phyloP scores from a whole-genome alignment of 306 rosid species.

The Gynostemma pentaphyllum region DNA sequence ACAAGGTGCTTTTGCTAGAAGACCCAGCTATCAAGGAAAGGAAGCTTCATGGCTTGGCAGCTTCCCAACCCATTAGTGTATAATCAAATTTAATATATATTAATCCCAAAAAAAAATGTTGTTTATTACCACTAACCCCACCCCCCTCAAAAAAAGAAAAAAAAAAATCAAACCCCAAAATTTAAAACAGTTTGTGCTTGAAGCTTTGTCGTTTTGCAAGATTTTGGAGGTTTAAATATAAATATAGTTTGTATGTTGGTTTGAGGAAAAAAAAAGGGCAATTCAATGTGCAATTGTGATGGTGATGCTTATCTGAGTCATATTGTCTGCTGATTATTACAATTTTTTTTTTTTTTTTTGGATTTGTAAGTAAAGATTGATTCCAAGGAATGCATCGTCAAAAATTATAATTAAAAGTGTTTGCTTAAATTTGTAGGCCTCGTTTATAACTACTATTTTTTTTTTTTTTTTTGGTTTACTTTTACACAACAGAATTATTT shows the following conservation, averaged over 20 bases:
- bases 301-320: slow-evolving; percentile 1
- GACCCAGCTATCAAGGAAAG: slow-evolving; percentile 83
- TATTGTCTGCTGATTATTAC: background rate
- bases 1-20: slow-evolving; percentile 70
- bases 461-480: too few species aligned
- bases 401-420: background rate
- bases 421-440: too few species aligned
- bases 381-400: background rate
- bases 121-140: background rate
- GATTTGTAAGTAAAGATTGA: too few species aligned
- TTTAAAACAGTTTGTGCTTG: background rate
- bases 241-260: background rate
- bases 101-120: background rate
- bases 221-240: background rate
- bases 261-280: background rate
- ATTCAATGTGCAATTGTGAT: background rate
- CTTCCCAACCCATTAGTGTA: slow-evolving; percentile 36
- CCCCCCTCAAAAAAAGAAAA: too few species aligned
- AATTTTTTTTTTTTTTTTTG: too few species aligned
- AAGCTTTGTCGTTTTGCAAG: background rate
- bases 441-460: too few species aligned
- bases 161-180: too few species aligned
- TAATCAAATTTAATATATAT: slow-evolving; percentile 14
- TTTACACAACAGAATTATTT: too few species aligned
- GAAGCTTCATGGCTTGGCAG: slow-evolving; percentile 46